Evolutionary conservation across 345 rosid genomes (phyloP).

Genomic region (Salix suchowensis): DNA sequence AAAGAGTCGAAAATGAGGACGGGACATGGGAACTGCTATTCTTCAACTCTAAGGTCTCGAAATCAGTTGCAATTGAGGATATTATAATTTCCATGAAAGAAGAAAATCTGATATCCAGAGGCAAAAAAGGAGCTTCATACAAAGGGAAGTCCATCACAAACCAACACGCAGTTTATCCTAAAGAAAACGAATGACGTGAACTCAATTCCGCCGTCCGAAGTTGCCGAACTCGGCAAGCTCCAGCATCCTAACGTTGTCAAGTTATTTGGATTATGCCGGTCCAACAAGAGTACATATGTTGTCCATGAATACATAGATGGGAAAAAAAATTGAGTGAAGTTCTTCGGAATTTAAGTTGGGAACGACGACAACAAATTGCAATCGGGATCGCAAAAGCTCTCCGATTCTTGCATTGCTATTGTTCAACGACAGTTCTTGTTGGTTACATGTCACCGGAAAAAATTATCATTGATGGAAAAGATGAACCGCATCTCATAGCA

Average conservation of each 20-base stretch:
- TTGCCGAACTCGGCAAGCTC: slow-evolving; percentile 34
- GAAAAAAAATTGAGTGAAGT: slow-evolving; percentile 41
- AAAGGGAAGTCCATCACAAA: slow-evolving; percentile 30
- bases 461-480: slow-evolving; percentile 46
- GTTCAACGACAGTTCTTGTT: slow-evolving; percentile 27
- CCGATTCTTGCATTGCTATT: slow-evolving; percentile 46
- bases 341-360: slow-evolving; percentile 54
- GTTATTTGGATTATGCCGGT: slow-evolving; percentile 47
- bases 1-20: slow-evolving; percentile 58
- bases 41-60: slow-evolving; percentile 45
- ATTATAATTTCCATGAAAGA: slow-evolving; percentile 41
- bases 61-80: slow-evolving; percentile 35
- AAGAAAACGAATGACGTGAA: slow-evolving; percentile 35
- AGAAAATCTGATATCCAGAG: slow-evolving; percentile 41
- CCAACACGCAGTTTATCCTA: slow-evolving; percentile 36
- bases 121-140: slow-evolving; percentile 26
- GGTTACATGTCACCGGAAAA: slow-evolving; percentile 57
- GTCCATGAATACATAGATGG: slow-evolving; percentile 56
- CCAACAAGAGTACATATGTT: slow-evolving; percentile 45
- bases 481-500: slow-evolving; percentile 45
- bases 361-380: slow-evolving; percentile 50
- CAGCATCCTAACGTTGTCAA: slow-evolving; percentile 57
- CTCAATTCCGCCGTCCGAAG: slow-evolving; percentile 29
- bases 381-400: slow-evolving; percentile 60
- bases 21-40: slow-evolving; percentile 67